A percentile compares a stretch with the other conserved stretches of the same genome.
Evolutionary conservation across 257 asterid genomes (phyloP).

Genomic region (Leonotis leonurus): DNA sequence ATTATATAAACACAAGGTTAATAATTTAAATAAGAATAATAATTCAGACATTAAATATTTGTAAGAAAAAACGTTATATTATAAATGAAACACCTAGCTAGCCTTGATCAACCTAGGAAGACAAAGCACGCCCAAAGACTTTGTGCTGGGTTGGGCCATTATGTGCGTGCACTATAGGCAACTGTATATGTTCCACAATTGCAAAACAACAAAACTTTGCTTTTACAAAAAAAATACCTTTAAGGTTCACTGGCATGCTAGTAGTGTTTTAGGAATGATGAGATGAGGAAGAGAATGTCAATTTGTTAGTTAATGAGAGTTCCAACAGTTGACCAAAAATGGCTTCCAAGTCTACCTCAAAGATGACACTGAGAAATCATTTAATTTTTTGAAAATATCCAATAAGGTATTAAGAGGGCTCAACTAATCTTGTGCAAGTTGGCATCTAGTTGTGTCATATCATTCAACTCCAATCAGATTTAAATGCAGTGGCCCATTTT

Average conservation of each 20-base stretch:
- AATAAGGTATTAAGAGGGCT: slow-evolving; percentile 9
- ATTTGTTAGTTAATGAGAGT: not conserved
- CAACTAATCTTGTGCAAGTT: slow-evolving; percentile 24
- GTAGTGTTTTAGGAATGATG: not conserved
- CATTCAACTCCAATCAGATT: not conserved
- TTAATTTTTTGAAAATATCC: slow-evolving; percentile 8
- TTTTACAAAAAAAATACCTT: too few species aligned
- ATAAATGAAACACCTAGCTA: too few species aligned
- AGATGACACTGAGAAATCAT: not conserved
- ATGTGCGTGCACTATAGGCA: not conserved
- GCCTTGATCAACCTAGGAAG: not conserved
- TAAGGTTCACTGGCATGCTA: too few species aligned
- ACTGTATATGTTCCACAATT: not conserved
- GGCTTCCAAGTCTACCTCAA: not conserved
- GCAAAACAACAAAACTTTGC: not conserved
- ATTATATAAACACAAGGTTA: too few species aligned
- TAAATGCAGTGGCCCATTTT: slow-evolving; percentile 2
- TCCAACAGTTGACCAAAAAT: not conserved
- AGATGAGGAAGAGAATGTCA: not conserved
- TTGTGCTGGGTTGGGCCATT: not conserved
- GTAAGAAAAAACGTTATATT: too few species aligned
- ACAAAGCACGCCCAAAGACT: not conserved
- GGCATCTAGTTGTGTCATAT: not conserved
- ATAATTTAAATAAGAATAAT: too few species aligned
- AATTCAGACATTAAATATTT: too few species aligned